A percentile compares a stretch with the other conserved stretches of the same genome.
Conservation (phyloP, 2,329 filamentous ascomycete genomes). For the Clonostachys sp. region DNA sequence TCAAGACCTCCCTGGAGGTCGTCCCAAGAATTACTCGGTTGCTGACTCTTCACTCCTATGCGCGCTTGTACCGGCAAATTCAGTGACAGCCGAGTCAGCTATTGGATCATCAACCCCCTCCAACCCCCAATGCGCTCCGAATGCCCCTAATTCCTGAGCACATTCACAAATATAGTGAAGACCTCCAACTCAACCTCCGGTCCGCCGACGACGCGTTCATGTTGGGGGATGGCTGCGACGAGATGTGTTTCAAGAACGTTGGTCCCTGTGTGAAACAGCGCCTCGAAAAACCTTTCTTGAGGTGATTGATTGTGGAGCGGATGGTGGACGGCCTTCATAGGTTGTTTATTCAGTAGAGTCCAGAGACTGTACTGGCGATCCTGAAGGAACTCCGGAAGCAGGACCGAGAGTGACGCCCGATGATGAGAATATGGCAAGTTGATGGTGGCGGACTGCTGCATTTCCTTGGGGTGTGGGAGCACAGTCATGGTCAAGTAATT, state of each 20-base stretch:
- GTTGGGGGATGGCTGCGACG: conserved; percentile 63
- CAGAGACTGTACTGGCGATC: conserved; percentile 73
- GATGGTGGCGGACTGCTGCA: conserved; percentile 69
- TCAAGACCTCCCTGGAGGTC: too few relatives aligned
- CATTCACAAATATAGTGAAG: conserved; percentile 69
- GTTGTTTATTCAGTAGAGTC: conserved; percentile 63
- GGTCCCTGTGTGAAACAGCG: conserved; percentile 64
- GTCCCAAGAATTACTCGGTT: too few relatives aligned
- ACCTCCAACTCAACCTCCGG: conserved; percentile 73
- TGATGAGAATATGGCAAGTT: conserved; percentile 64
- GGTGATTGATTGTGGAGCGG: conserved; percentile 52
- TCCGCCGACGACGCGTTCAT: conserved; percentile 50
- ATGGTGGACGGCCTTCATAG: conserved; percentile 41
- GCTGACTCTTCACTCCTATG: too few relatives aligned
- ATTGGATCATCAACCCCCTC: too few relatives aligned
- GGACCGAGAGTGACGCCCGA: conserved; percentile 66
- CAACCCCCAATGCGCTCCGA: too few relatives aligned
- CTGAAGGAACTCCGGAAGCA: conserved; percentile 57
- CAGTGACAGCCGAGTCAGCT: too few relatives aligned
- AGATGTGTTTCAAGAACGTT: conserved; percentile 78
- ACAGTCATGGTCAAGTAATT: conserved; percentile 50
- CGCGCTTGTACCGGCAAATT: too few relatives aligned
- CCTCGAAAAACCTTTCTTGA: conserved; percentile 69
- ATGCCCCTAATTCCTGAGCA: conserved; percentile 42
- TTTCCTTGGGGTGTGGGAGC: conserved; percentile 58